Percentiles rank a stretch among this genome's conserved stretches.
Conservation (phyloP, 306 rosid genomes). For the Trichosanthes cucumerina region DNA sequence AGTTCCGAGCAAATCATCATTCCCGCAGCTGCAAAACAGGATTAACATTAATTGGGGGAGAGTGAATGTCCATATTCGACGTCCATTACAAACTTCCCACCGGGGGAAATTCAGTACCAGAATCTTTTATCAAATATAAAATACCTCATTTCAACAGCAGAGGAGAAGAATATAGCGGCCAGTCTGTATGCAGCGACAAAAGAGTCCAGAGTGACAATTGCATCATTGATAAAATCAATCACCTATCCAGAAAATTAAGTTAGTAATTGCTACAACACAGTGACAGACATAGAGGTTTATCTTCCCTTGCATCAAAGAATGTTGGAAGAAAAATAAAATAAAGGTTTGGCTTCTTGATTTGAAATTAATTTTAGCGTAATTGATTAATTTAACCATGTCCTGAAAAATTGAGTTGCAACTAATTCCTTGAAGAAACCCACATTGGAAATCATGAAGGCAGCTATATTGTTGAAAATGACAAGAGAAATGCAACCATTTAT, state of each 20-base stretch:
- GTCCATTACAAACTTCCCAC: background rate
- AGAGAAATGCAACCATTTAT: background rate
- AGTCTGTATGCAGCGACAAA: slow-evolving; percentile 52
- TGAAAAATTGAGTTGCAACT: background rate
- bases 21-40: slow-evolving; percentile 48
- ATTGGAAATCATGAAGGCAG: background rate
- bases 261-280: slow-evolving; percentile 4
- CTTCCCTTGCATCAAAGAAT: background rate
- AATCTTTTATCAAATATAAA: background rate
- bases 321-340: background rate
- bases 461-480: background rate
- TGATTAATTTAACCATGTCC: background rate
- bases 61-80: background rate
- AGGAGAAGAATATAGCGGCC: slow-evolving; percentile 66
- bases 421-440: background rate
- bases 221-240: slow-evolving; percentile 91
- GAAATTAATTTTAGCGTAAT: background rate
- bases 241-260: slow-evolving; percentile 38
- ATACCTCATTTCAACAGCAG: slow-evolving; percentile 75
- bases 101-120: background rate
- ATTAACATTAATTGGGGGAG: background rate
- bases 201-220: slow-evolving; percentile 70
- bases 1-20: slow-evolving; percentile 61
- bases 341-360: background rate
- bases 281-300: slow-evolving; percentile 6